phyloP scores from a whole-genome alignment of 2,329 filamentous ascomycete genomes.

The Neonectria faginata region DNA sequence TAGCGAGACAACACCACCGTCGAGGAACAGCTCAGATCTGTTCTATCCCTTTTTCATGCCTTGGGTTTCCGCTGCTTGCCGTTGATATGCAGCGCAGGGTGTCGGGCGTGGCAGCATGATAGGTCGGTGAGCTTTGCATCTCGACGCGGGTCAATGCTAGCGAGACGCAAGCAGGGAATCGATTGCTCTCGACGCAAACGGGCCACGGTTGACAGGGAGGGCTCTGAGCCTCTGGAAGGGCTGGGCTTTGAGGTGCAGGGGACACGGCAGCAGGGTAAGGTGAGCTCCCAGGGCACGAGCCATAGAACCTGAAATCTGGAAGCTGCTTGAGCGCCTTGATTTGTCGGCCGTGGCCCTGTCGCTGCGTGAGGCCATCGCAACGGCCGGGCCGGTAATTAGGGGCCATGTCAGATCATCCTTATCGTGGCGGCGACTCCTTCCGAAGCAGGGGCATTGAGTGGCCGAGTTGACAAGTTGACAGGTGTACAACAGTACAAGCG shows the following conservation, averaged over 20 bases:
- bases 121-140: constrained; percentile 10
- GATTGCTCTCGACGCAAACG: constrained; percentile 9
- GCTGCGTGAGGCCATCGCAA: constrained; percentile 25
- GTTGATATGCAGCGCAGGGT: constrained; percentile 25
- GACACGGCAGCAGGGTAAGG: constrained; percentile 39
- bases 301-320: constrained; percentile 37
- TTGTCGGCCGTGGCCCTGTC: constrained; percentile 11
- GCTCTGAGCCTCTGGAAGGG: neutral
- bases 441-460: constrained; percentile 23
- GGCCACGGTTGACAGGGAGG: constrained; percentile 16
- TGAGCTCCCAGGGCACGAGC: constrained; percentile 28
- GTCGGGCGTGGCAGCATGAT: constrained; percentile 14
- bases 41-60: constrained; percentile 30
- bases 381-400: constrained; percentile 41
- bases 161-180: constrained; percentile 12
- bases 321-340: constrained; percentile 24
- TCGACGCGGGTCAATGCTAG: neutral
- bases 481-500: constrained; percentile 1
- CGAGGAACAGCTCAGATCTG: neutral
- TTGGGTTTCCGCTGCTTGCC: constrained; percentile 41
- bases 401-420: constrained; percentile 47
- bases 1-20: neutral
- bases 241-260: constrained; percentile 26
- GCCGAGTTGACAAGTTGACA: neutral
- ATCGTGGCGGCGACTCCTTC: constrained; percentile 37